Evolutionary conservation across 495 filamentous ascomycete species (phyloP), one percentile per base, ranked within the genome.

Genomic region (Cercophora sp.): DNA sequence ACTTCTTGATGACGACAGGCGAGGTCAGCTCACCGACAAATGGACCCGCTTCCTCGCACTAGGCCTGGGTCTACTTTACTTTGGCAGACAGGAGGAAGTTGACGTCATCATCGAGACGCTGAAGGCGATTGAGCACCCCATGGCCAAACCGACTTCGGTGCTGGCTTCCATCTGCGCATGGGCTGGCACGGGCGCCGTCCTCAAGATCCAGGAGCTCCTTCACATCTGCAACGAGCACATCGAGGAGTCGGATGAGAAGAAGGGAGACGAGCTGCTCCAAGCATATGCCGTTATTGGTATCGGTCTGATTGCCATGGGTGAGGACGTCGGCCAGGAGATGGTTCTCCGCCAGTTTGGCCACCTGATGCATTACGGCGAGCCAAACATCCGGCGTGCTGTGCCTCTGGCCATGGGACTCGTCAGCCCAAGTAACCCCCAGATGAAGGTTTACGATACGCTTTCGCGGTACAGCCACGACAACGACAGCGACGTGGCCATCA

Each of bases 391-490:
- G 23, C 90, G 89, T 60, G 91, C 90, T 23, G 94, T 99, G 18
- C 93, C 93, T 18, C 77, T 99, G n/a, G 93, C 93, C 16, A 94
- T 99, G 91, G 93, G 88, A 60, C 78, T 99, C 45, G 82, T 99
- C 62, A 93, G 87, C 71, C 91, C 93, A 22, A 94, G 89, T 74
- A 99, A 97, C 73, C 93, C 93, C 6, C 94, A 97, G 67, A 99
- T 99, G 92, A 99, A 97, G 76, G 87, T 99, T 27, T 99, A 99
- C 72, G 93, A 99, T 65, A 97, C 93, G 0, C 72, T 99, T 18
- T 97, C 94, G n/a, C 79, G 93, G 55, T 99, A 99, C 74, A 92
- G 86, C 56, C 93, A 99, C 79, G 93, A 99, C 73, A 99, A 94
- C 59, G 93, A 99, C 76, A 95, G 93, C 64, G 93, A 99, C 60